Evolutionary conservation across 1,284 basidiomycete species (phyloP).

Genomic region (Filobasidium uniguttulatum): DNA sequence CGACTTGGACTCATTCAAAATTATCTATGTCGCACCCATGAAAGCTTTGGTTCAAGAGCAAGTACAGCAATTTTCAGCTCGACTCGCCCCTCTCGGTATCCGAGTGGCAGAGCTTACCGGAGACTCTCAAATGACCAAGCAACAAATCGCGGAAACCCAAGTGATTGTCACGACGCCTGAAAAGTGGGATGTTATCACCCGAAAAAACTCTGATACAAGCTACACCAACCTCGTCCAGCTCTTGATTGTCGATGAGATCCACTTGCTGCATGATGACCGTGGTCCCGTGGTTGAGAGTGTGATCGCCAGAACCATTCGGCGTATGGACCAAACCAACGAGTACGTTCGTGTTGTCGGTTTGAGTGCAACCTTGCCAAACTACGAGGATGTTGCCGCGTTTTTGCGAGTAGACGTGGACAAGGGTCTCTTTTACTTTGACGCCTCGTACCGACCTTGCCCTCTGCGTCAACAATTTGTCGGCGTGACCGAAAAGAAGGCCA

Average conservation of each 20-base stretch:
- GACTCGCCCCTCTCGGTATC: constrained; percentile 68
- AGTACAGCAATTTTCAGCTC: constrained; percentile 81
- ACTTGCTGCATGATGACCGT: constrained; percentile 92
- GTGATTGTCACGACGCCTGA: constrained; percentile 99
- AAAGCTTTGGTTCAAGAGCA: constrained; percentile 96
- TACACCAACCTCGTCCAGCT: constrained; percentile 95
- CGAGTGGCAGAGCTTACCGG: constrained; percentile 92
- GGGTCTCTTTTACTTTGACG: constrained; percentile 95
- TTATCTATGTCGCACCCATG: constrained; percentile 98
- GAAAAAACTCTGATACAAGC: constrained; percentile 91
- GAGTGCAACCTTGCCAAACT: constrained; percentile 94
- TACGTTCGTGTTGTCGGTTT: constrained; percentile 89
- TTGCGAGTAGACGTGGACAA: constrained; percentile 84
- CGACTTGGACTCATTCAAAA: constrained; percentile 85
- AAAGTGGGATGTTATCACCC: constrained; percentile 98
- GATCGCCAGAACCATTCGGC: constrained; percentile 76
- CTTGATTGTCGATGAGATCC: constrained; percentile 97
- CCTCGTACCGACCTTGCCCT: constrained; percentile 81
- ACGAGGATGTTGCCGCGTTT: constrained; percentile 97
- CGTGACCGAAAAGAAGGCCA: constrained; percentile 98
- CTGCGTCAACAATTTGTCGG: constrained; percentile 96
- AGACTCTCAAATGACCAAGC: constrained; percentile 95
- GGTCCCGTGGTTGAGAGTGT: constrained; percentile 93
- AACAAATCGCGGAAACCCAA: constrained; percentile 92
- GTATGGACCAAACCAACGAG: constrained; percentile 88